Evolutionary conservation across 2,329 filamentous ascomycete species (phyloP), one percentile per base, ranked within the genome.

Genomic region (Fusarium sp.): DNA sequence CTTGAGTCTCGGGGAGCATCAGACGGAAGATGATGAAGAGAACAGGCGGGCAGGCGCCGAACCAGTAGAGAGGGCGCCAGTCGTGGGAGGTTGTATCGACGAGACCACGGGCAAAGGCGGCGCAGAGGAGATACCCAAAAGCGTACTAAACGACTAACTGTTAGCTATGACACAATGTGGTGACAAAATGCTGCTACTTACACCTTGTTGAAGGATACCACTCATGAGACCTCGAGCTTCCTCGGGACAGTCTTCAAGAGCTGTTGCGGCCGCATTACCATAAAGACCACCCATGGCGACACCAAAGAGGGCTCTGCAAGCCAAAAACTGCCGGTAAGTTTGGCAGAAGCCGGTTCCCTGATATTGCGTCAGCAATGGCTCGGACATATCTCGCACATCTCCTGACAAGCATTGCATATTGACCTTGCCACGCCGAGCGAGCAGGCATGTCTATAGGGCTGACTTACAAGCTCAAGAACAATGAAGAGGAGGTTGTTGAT

Each of bases 21-120:
- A 94, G 79, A 31, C 93, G 89, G 81, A 91, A 92, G 51, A 87
- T 71, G 72, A 96, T 96, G 76, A 96, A 89, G 29, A 96, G 75
- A 2, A 93, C 83, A 0, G 93, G 93, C 0, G 91, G 91, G 34
- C 88, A 85, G 6, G 92, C 91, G 11, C 89, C 92, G 74, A 96
- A 96, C 92, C 93, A 97, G 80, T 88, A 96, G 0, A 96, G 80
- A 1, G 92, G 91, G 7, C 93, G 83, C 93, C 93, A 97, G 48
- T 84, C 88, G 72, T 96, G 89, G 1, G 86, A 75, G 1, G 92
- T 94, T 1, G 92, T 95, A 74, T 91, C 79, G 45, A 93, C 86
- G 7, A 95, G 83, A 5, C 82, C 91, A 7, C 87, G 80, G 10
- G 85, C 76, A 65, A 91, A 87, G 12, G 85, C 84, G 0, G 83